Percentiles rank a stretch among this genome's conserved stretches.
Evolutionary conservation across 2,329 filamentous ascomycete species (phyloP).

Genomic region (Immersiporthe knoxdaviesiana): DNA sequence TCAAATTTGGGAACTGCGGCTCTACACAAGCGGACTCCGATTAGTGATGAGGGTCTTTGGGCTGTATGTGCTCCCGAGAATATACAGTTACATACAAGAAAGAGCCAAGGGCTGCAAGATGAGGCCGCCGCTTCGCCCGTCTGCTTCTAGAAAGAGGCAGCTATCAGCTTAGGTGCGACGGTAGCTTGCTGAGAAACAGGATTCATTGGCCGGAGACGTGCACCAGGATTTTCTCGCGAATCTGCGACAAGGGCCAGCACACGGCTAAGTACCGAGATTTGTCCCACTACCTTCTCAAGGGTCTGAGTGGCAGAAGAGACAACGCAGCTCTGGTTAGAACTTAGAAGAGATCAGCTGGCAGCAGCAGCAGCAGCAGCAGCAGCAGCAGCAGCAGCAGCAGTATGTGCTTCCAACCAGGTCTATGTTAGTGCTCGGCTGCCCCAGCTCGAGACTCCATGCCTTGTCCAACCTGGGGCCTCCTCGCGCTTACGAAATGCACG

Average conservation of each 20-base stretch:
- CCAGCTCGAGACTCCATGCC: background rate
- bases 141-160: background rate
- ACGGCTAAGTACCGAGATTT: conserved; percentile 30
- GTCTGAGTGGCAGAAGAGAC: conserved; percentile 3
- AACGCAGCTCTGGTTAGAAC: conserved; percentile 2
- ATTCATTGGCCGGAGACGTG: conserved; percentile 19
- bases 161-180: conserved; percentile 7
- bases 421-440: background rate
- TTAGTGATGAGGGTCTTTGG: background rate
- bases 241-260: conserved; percentile 29
- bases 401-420: background rate
- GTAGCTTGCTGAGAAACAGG: background rate
- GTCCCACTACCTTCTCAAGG: conserved; percentile 20
- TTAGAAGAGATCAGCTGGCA: background rate
- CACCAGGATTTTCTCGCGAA: conserved; percentile 29
- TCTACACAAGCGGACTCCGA: background rate
- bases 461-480: background rate
- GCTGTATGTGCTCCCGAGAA: background rate
- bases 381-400: background rate
- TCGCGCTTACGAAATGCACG: background rate
- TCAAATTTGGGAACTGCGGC: background rate
- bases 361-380: background rate
- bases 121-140: background rate
- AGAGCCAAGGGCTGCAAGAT: background rate
- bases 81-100: background rate